Conservation (phyloP, 306 rosid species). For the Sechiopsis laciniata region DNA sequence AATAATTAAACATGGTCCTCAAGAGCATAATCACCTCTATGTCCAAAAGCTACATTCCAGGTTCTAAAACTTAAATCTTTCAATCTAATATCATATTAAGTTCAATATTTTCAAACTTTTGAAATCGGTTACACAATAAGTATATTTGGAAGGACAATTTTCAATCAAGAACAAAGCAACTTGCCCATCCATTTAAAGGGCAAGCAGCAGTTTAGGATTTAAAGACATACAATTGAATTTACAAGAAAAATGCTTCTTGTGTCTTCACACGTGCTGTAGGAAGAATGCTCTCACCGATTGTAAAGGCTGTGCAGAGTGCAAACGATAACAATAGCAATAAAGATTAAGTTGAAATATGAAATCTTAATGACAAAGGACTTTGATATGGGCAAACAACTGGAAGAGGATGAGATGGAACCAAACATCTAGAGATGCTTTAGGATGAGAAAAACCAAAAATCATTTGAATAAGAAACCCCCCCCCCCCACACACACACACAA, state of each 20-base stretch:
- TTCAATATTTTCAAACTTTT: background rate
- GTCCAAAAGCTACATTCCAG: constrained; percentile 9
- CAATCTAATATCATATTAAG: constrained; percentile 5
- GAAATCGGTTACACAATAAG: background rate
- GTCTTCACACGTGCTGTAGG: background rate
- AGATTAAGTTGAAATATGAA: too few species aligned
- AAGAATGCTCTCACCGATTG: background rate
- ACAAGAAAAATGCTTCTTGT: background rate
- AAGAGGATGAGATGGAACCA: background rate
- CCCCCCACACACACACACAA: too few species aligned
- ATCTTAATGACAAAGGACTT: background rate
- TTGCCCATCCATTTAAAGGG: background rate
- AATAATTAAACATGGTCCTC: constrained; percentile 5
- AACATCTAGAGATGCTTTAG: background rate
- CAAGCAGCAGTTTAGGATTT: background rate
- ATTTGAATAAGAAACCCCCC: too few species aligned
- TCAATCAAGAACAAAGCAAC: background rate
- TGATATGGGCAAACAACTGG: background rate
- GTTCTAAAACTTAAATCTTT: background rate
- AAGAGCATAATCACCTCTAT: background rate
- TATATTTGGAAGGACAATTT: background rate
- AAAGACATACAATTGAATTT: background rate
- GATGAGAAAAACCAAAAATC: too few species aligned
- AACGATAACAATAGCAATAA: background rate
- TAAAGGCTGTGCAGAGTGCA: background rate